Evolutionary conservation across 169 alveolate genomes (phyloP), one percentile per base, ranked within the genome.

Genomic region (Amoebophrya sp.): DNA sequence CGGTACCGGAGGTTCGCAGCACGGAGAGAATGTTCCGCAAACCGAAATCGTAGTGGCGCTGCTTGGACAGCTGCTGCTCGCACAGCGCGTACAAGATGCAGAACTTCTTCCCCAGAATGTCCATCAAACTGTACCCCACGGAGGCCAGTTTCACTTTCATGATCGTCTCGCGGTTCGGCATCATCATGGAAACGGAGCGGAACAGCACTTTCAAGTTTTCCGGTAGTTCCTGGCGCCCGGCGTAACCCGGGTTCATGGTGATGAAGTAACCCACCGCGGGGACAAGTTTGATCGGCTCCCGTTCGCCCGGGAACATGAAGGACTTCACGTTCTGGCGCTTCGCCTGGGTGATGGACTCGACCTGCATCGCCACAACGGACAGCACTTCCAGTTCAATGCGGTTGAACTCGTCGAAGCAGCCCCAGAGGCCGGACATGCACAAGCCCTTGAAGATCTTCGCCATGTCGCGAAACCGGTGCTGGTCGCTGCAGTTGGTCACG

Each of bases 141-240:
- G 99, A 97, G 77, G 99, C 98, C 89, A 98, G 96, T 95, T 97
- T 97, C 94, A 97, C 99, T 95, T 97, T 97, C 92, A 98, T 97
- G 95, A 97, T 98, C 92, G 97, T 96, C 96, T 96, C 97, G 93
- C 98, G 96, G 93, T 98, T 97, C 35, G 99, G 99, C 92, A 97
- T 98, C 99, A 98, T 98, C 99, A 98, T 98, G 89, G 98, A 95
- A 91, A 98, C 99, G 90, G 97, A 96, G 95, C 99, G 95, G 95
- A 97, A 97, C 41, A 96, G 95, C 0, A 97, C 98, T 92, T 97
- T 97, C 95, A 97, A 94, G 93, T 97, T 97, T 93, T 97, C 98
- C 39, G 98, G 99, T 89, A 97, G 95, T 94, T 97, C 98, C 95
- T 96, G 97, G 90, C 99, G 93, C 7, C 99, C 99, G 77, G 98